These are phyloP conservation scores for Apophysomyces variabilis DNA, from an alignment of 371 early-diverging fungal genomes.

Conservation along the genomic window DNA sequence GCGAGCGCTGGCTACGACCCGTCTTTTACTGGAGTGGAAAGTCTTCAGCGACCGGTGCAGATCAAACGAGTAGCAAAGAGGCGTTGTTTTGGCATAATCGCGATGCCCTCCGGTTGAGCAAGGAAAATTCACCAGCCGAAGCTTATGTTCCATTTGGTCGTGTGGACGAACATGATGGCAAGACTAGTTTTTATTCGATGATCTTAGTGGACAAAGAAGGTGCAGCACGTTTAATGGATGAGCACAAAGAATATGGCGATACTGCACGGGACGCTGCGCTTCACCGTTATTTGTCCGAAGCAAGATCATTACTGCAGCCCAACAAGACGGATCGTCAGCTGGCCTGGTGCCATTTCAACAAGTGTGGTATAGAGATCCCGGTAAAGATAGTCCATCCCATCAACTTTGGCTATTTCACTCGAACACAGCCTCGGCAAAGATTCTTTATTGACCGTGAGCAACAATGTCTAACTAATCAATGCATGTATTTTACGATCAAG, in stretches of 20 bases:
- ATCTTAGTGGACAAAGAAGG: constrained; percentile 65
- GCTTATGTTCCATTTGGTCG: constrained; percentile 53
- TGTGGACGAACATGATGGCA: constrained; percentile 15
- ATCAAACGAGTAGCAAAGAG: constrained; percentile 43
- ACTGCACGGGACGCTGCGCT: constrained; percentile 25
- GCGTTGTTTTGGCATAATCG: constrained; percentile 59
- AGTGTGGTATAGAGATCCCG: constrained; percentile 57
- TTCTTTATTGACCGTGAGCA: constrained; percentile 56
- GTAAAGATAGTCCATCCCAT: constrained; percentile 69
- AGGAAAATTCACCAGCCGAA: constrained; percentile 67
- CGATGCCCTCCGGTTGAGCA: constrained; percentile 58
- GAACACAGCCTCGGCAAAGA: constrained; percentile 60
- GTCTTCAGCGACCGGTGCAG: constrained; percentile 25
- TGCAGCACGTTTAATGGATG: constrained; percentile 43
- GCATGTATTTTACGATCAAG: constrained; percentile 63
- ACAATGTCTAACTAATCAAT: constrained; percentile 59
- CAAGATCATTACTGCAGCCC: constrained; percentile 46
- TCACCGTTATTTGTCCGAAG: constrained; percentile 50
- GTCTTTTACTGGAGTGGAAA: constrained; percentile 73
- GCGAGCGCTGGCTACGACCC: constrained; percentile 57
- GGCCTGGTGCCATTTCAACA: constrained; percentile 60
- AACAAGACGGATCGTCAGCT: constrained; percentile 44
- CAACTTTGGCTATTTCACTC: constrained; percentile 69
- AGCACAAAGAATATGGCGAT: constrained; percentile 31
- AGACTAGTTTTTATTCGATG: constrained; percentile 42